These are phyloP conservation scores for Stereum hirsutum DNA, from an alignment of 1,284 basidiomycete genomes.

Conservation along the genomic window DNA sequence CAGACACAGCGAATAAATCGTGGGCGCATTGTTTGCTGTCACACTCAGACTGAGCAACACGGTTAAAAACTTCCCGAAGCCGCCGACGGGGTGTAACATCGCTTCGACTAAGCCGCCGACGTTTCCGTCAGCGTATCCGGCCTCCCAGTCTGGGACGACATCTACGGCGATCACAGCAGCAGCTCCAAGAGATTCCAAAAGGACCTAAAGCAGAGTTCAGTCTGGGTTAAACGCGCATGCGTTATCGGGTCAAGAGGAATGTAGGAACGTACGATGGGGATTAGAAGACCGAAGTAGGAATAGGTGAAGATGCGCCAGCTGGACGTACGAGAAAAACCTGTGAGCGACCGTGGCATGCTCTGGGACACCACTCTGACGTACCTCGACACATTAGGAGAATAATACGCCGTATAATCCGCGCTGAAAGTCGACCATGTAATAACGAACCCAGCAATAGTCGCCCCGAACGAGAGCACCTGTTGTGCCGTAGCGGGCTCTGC, in stretches of 20 bases:
- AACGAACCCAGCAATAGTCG: slow-evolving; percentile 66
- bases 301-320: slow-evolving; percentile 67
- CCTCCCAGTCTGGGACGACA: slow-evolving; percentile 61
- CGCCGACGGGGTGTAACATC: slow-evolving; percentile 59
- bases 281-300: slow-evolving; percentile 66
- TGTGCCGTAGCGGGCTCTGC: slow-evolving; percentile 42
- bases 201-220: slow-evolving; percentile 19
- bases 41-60: slow-evolving; percentile 78
- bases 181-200: slow-evolving; percentile 73
- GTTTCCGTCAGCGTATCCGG: slow-evolving; percentile 50
- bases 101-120: slow-evolving; percentile 70
- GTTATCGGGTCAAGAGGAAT: not conserved
- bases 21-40: slow-evolving; percentile 77
- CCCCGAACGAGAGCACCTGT: slow-evolving; percentile 53
- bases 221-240: not conserved
- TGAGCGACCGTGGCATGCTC: not conserved
- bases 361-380: slow-evolving; percentile 13
- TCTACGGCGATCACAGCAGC: slow-evolving; percentile 51
- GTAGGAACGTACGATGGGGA: slow-evolving; percentile 53
- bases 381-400: slow-evolving; percentile 47
- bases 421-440: slow-evolving; percentile 58
- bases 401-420: slow-evolving; percentile 71
- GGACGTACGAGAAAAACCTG: not conserved
- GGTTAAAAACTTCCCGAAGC: slow-evolving; percentile 83
- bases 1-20: slow-evolving; percentile 80